Base-by-base conservation (phyloP, 2,329 filamentous ascomycete species). In the Trichoderma sp. region DNA sequence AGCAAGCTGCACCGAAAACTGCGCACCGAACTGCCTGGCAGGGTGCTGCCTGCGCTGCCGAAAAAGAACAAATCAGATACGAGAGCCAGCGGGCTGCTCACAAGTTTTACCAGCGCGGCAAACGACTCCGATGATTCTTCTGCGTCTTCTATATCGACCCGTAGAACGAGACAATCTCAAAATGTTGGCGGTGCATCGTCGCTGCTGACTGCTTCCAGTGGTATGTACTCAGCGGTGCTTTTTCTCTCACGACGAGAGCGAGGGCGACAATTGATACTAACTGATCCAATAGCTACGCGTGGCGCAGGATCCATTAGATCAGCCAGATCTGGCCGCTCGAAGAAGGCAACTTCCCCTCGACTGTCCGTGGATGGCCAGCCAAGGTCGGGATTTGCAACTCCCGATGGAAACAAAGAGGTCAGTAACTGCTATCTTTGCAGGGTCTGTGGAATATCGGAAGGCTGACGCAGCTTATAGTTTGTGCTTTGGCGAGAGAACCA, bases 51-150 rank as follows among this genome's bases (percentile, higher is more conserved):
- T 13, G 88, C 93, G 0, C 82, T 98, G 61, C 96, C 96, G 0
- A 91, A 91, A 77, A 98, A 98, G 86, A 97, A 97, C 80, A 97
- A 95, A 80, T 87, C 90, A 24, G 90, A 90, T 72, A 90, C 89
- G 1, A 89, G 90, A 2, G 83, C 91, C 7, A 85, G 87, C 1
- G 84, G 83, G 31, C 77, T 91, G 27, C 80, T 90, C 13, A 80
- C 83, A 33, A 78, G 81, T 13, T 76, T 88, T 71, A 83, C 81
- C 52, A 87, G 86, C 27, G 86, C 85, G 37, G 87, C 85, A 19
- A 85, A 85, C 72, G 91, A 93, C 71, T 92, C 92, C 53, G 93
- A 95, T 78, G 87, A 84, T 1, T 93, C 91, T 2, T 97, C 94
- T 1, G 79, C 95, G 7, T 97, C 94, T 0, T 97, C 94, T 0